Base-by-base conservation (phyloP, 257 asterid genomes). In the Mitragyna speciosa region DNA sequence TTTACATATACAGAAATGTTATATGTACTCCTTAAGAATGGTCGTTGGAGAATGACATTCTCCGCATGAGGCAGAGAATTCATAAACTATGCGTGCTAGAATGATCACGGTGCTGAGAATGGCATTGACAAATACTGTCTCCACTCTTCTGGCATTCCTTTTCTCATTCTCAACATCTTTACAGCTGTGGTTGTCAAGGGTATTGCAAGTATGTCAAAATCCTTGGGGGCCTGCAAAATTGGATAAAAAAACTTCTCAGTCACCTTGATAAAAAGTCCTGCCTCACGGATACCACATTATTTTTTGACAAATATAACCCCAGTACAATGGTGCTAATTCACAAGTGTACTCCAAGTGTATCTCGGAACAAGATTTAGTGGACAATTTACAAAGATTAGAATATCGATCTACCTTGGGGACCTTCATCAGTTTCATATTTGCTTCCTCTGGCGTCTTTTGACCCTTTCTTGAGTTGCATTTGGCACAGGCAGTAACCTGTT, bases 141-240 rank as follows among this genome's bases (percentile, higher is more conserved):
- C 97, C 98, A 94, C 84, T 94, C 98, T 84, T 92, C 96, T 3
- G 98, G 98, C 80, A 88, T 85, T 41, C 89, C 98, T 33, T 92
- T 90, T 61, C 90, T 87, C 86, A 48, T 61, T 84, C 82, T 88
- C 85, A 94, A 81, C 96, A 90, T 87, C 86, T 85, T 90, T 79
- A 92, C 59, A 1, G 97, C 86, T 0, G 89, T 79, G 85, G 83
- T 82, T 17, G 98, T 91, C 70, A 94, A 47, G 48, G 98, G 98
- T 85, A 94, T 91, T 65, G 98, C 90, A 39, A 92, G 83, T 72
- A 94, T 78, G 72, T 92, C 97, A 76, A 84, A 90, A 82, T 94
- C 97, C 87, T 92, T 94, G 3, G 92, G 94, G 28, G 90, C 94
- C 98, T 94, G 86, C 81, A 84, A 75, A 14, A 76, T 30, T 64